These are phyloP conservation scores for Parathielavia hyrcaniae DNA, from an alignment of 495 filamentous ascomycete species.

Conservation along the genomic window DNA sequence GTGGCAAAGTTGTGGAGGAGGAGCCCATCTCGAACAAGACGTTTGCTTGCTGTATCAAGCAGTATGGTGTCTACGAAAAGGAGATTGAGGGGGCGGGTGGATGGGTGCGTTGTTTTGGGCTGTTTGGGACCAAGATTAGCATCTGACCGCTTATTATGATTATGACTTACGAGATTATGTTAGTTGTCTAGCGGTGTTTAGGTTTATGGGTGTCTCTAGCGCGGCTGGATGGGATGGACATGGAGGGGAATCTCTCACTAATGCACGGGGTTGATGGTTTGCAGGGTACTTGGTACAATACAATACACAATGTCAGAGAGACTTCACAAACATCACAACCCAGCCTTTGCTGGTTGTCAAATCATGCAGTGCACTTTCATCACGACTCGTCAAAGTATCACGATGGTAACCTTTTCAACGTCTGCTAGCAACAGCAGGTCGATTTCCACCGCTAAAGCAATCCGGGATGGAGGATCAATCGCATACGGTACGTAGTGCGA, in stretches of 20 bases:
- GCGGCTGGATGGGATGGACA: neutral
- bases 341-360: too few species aligned
- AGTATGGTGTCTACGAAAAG: conserved; percentile 51
- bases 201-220: neutral
- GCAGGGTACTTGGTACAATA: too few species aligned
- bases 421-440: too few species aligned
- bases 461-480: neutral
- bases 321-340: too few species aligned
- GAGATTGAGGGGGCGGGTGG: conserved; percentile 31
- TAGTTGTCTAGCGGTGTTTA: too few species aligned
- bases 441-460: neutral
- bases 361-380: too few species aligned
- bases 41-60: conserved; percentile 56
- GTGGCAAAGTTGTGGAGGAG: neutral
- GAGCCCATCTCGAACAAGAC: conserved; percentile 39
- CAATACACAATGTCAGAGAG: too few species aligned
- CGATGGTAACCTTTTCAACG: too few species aligned
- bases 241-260: too few species aligned
- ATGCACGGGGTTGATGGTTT: too few species aligned
- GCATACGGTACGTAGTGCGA: neutral
- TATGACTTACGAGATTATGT: neutral
- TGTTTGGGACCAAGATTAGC: conserved; percentile 52
- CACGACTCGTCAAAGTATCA: too few species aligned
- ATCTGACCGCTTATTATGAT: conserved; percentile 2
- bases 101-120: conserved; percentile 48